Base-by-base conservation (phyloP, 1,139 yeast species). In the Geotrichum aggregatum region DNA sequence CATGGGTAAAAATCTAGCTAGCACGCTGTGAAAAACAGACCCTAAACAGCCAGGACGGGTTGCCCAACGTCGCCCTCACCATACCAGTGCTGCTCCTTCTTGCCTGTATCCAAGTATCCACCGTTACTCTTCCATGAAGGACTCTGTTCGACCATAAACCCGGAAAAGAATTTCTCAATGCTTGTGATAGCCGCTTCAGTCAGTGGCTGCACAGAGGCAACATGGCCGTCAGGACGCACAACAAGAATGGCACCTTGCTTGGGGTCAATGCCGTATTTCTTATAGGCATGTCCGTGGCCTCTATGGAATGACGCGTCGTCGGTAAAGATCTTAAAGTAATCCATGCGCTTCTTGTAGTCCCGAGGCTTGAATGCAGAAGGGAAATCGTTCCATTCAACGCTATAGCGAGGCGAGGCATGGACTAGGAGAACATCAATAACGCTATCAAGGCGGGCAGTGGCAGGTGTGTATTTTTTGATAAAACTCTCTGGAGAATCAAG, bases 161-260 rank as follows among this genome's bases (percentile, higher is more conserved):
- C 44, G 33, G 57, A 54, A 56, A 68, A 68, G 55, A 63, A 67
- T 3, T 49, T 34, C 28, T 59, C 62, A 50, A 68, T 60, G 36
- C 59, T 55, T 14, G 58, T 50, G 45, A 64, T 59, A 21, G 69
- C 70, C 10, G 50, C 53, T 19, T 45, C 44, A 14, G 61, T 56
- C 30, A 57, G 59, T 21, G 59, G 61, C 14, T 63, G 56, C 16
- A 67, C 68, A 28, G 57, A 43, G 19, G 71, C 62, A 28, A 69
- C 67, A 49, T 70, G 68, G 2, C 72, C 71, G 58, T 70, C 74
- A 16, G 74, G 74, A 43, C 74, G 59, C 14, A 67, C 55, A 28
- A 70, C 66, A 22, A 68, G 47, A 30, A 70, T 52, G 13, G 66
- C 65, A 21, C 72, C 71, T 6, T 53, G 54, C 22, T 60, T 50